Evolutionary conservation across 495 filamentous ascomycete species (phyloP).

Genomic region (Aspergillus bertholletiae): DNA sequence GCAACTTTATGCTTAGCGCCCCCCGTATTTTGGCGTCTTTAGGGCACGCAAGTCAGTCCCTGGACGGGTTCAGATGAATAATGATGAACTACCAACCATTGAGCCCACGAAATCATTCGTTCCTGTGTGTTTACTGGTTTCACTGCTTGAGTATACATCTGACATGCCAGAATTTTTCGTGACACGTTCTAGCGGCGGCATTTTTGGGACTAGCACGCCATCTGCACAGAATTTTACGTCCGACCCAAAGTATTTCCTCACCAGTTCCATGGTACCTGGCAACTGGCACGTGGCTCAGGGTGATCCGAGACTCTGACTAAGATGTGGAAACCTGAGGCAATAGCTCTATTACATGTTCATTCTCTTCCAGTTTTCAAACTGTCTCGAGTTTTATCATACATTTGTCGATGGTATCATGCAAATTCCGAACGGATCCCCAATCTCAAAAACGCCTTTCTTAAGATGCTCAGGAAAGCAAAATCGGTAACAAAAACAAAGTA

Average conservation of each 20-base stretch:
- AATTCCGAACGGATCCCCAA: conserved; percentile 3
- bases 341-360: not conserved
- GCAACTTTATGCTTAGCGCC: not conserved
- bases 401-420: conserved; percentile 21
- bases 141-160: no score
- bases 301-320: not conserved
- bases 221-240: not conserved
- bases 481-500: conserved; percentile 7
- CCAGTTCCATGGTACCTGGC: not conserved
- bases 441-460: conserved; percentile 14
- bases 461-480: not conserved
- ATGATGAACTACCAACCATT: no score
- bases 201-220: not conserved
- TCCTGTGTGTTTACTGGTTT: no score
- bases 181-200: not conserved
- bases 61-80: no score
- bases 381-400: conserved; percentile 10
- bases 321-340: not conserved
- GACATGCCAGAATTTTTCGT: not conserved
- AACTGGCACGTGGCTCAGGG: not conserved
- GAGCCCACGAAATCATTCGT: no score
- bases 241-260: not conserved
- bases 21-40: not conserved
- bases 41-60: not conserved
- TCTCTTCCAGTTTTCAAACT: not conserved